These are phyloP conservation scores for Zasmidium angulare DNA, from an alignment of 2,329 filamentous ascomycete species.

Conservation along the genomic window DNA sequence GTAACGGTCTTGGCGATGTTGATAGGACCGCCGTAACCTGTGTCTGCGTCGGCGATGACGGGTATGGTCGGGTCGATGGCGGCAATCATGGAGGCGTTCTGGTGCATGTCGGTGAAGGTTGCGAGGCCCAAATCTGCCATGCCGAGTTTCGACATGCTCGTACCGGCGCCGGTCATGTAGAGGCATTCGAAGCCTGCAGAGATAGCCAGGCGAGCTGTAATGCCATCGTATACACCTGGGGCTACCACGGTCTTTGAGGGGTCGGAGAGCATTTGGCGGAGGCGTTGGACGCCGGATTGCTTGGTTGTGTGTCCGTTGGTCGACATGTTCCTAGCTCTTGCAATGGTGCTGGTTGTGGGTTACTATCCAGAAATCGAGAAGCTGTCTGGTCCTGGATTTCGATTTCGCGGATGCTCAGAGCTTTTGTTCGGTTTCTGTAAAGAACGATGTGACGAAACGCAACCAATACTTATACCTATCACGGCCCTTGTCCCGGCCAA, in stretches of 20 bases:
- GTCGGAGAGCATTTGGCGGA: constrained; percentile 32
- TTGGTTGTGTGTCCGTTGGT: constrained; percentile 23
- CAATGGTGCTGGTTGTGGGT: background rate
- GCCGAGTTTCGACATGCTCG: constrained; percentile 60
- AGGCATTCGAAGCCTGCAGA: constrained; percentile 62
- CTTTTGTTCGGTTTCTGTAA: no score
- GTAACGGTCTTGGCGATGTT: constrained; percentile 30
- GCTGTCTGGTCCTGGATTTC: no score
- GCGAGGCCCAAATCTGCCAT: constrained; percentile 64
- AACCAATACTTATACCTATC: constrained; percentile 3
- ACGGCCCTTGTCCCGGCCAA: background rate
- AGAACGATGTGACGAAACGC: background rate
- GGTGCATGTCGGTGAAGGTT: constrained; percentile 62
- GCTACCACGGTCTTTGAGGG: constrained; percentile 50
- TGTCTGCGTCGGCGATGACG: constrained; percentile 63
- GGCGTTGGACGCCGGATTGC: constrained; percentile 26
- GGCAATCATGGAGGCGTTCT: constrained; percentile 65
- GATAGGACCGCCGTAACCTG: constrained; percentile 53
- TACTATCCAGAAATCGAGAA: no score
- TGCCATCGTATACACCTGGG: constrained; percentile 68
- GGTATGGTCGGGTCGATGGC: constrained; percentile 56
- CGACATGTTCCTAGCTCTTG: constrained; percentile 10
- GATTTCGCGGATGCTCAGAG: background rate
- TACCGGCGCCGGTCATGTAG: constrained; percentile 70
- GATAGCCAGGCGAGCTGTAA: constrained; percentile 63